Conservation (phyloP, 1,284 basidiomycete species). For the Rhodotorula sp. region DNA sequence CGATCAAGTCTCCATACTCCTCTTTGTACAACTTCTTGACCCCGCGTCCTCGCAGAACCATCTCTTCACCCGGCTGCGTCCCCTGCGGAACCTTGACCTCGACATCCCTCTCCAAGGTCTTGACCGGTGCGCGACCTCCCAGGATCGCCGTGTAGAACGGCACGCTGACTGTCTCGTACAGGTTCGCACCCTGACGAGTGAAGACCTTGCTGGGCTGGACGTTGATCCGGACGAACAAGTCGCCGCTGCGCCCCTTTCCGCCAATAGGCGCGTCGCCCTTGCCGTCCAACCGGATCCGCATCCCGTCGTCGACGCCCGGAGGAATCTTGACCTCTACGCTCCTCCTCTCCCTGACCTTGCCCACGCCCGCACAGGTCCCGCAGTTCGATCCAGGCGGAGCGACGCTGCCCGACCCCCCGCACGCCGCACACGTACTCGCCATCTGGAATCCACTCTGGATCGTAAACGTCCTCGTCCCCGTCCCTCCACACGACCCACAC, state of each 20-base stretch:
- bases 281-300: slow-evolving; percentile 80
- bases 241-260: slow-evolving; percentile 70
- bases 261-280: slow-evolving; percentile 79
- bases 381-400: slow-evolving; percentile 80
- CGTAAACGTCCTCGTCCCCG: slow-evolving; percentile 85
- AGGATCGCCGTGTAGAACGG: slow-evolving; percentile 89
- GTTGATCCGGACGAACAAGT: slow-evolving; percentile 82
- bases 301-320: slow-evolving; percentile 92
- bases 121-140: slow-evolving; percentile 87
- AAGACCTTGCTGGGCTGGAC: slow-evolving; percentile 82
- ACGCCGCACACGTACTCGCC: slow-evolving; percentile 84
- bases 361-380: slow-evolving; percentile 77
- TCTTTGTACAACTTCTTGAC: slow-evolving; percentile 59
- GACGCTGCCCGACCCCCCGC: slow-evolving; percentile 77
- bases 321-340: slow-evolving; percentile 82
- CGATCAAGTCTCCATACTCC: slow-evolving; percentile 76
- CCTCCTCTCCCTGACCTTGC: slow-evolving; percentile 78
- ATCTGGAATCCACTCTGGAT: slow-evolving; percentile 96
- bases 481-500: slow-evolving; percentile 79
- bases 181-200: slow-evolving; percentile 84
- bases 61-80: slow-evolving; percentile 95
- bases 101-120: slow-evolving; percentile 92
- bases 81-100: slow-evolving; percentile 90
- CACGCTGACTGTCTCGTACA: slow-evolving; percentile 87
- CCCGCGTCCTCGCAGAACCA: slow-evolving; percentile 87